These are phyloP conservation scores for Lignosus rhinocerotis DNA, from an alignment of 1,284 basidiomycete species.

Conservation along the genomic window DNA sequence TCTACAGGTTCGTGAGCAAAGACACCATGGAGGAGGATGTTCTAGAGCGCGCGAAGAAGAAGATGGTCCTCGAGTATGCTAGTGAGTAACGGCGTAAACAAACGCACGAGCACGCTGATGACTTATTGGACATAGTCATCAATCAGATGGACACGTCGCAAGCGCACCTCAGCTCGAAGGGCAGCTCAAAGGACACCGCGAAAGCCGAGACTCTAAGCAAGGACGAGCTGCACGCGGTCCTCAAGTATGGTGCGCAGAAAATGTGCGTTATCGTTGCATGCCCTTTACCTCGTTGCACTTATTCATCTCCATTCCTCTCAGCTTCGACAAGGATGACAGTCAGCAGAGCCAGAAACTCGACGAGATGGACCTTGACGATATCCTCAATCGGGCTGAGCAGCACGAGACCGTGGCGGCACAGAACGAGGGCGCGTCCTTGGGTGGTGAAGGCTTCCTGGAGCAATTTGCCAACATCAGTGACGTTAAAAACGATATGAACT, in stretches of 20 bases:
- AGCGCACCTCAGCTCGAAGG: conserved; percentile 88
- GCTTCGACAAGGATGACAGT: conserved; percentile 95
- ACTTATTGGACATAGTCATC: conserved; percentile 67
- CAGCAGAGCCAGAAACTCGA: conserved; percentile 96
- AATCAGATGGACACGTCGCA: conserved; percentile 99
- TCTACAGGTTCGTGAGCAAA: conserved; percentile 98
- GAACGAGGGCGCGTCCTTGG: conserved; percentile 84
- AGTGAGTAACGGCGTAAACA: conserved; percentile 59
- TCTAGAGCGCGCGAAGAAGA: conserved; percentile 96
- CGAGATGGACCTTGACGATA: conserved; percentile 99
- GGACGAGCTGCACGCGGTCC: conserved; percentile 96
- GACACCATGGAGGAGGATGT: conserved; percentile 99
- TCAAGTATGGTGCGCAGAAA: conserved; percentile 98
- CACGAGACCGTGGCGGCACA: conserved; percentile 90
- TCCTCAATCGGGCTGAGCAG: conserved; percentile 94
- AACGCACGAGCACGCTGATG: conserved; percentile 14
- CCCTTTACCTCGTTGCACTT: conserved; percentile 10
- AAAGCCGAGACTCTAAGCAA: conserved; percentile 93
- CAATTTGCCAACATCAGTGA: conserved; percentile 97
- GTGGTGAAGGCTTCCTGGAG: conserved; percentile 95
- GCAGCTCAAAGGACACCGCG: conserved; percentile 56
- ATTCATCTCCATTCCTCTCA: conserved; percentile 31
- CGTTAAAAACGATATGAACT: conserved; percentile 96
- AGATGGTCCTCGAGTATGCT: conserved; percentile 99
- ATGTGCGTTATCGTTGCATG: conserved; percentile 57